Evolutionary conservation across 192 early-diverging fungal genomes (phyloP), one percentile per base, ranked within the genome.

Genomic region (Linnemannia zychae): DNA sequence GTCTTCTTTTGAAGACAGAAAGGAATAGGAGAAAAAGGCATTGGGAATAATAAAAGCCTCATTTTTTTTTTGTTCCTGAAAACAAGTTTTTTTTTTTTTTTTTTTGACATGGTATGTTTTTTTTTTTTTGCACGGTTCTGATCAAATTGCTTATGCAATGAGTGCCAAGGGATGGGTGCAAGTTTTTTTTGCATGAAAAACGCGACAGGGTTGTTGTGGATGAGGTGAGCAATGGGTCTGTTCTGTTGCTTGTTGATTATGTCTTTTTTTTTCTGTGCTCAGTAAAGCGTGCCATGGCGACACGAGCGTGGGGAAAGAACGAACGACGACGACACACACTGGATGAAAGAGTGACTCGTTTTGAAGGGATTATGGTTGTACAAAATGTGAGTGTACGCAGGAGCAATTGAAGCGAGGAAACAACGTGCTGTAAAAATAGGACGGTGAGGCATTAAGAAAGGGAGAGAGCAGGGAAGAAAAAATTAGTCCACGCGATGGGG

Each of bases 21-120:
- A 17, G 48, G 4, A 15, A 12, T 28, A 28, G 28, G 31, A 24
- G 13, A 63, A 63, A 63, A 63, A 63, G 57, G 57, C 57, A 63
- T 63, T n/a, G 57, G 57, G 31, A 63, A 31, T 31, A 63, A 63
- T 28, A 57, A 31, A 7, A 31, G 3, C 9, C 3, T 9, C 40
- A 63, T n/a, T 31, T 22, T 9, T 63, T 22, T 63, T n/a, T 63
- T 63, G 57, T 63, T 63, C 57, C 57, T 63, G 28, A 63, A 63
- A 15, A 63, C 7, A 20, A 11, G 5, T 24, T 60, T 63, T 63
- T 15, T 63, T 13, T n/a, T 22, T 9, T 44, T 44, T 44, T 44
- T 44, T 44, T 3, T n/a, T 60, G 53, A 1, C 11, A 13, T 63
- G 20, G 11, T 57, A 13, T 31, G 28, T 12, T 63, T 24, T 49